Base-by-base conservation (phyloP, 2,329 filamentous ascomycete genomes). In the Paraconiothyrium sp. region DNA sequence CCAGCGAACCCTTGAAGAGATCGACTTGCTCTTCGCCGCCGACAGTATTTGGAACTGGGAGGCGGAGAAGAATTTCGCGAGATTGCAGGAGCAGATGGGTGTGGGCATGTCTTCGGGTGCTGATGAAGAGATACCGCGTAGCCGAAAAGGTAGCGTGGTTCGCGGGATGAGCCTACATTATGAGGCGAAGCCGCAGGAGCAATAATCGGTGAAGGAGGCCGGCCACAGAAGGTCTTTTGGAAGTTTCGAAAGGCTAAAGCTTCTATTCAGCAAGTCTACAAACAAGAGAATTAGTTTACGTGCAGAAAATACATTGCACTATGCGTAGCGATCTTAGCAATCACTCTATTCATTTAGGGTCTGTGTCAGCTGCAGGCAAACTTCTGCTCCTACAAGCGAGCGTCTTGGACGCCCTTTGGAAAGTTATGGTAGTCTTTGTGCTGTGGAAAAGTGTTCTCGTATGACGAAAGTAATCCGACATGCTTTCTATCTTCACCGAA, bases 1-100 rank as follows among this genome's bases (percentile, higher is more conserved):
- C 71, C 88, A 91, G 73, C 85, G 90, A 0, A 92, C 90, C 0
- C 80, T 93, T 0, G 91, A 93, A 70, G 90, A 92, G 71, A 92
- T 93, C 82, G 88, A 93, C 63, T 78, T 92, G 0, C 78, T 93
- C 0, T 93, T 93, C 67, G 88, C 90, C 0, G 84, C 88, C 0
- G 82, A 88, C 20, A 88, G 84, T 0, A 86, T 87, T 4, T 92
- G 88, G 88, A 85, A 85, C 1, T 92, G 90, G 90, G 69, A 75
- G 34, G 73, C 71, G 4, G 73, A 76, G 67, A 72, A 70, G 59
- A 71, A 73, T 43, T 75, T 75, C 54, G 60, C 63, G 30, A 61
- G 51, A 13, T 35, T 74, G 46, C 67, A 61, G 37, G 68, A 70
- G 41, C 60, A 64, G 46, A 32, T 47, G 32, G 50, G 50, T 43